Evolutionary conservation across 2,329 filamentous ascomycete species (phyloP), one percentile per base, ranked within the genome.

Genomic region (Cytospora schulzeri): DNA sequence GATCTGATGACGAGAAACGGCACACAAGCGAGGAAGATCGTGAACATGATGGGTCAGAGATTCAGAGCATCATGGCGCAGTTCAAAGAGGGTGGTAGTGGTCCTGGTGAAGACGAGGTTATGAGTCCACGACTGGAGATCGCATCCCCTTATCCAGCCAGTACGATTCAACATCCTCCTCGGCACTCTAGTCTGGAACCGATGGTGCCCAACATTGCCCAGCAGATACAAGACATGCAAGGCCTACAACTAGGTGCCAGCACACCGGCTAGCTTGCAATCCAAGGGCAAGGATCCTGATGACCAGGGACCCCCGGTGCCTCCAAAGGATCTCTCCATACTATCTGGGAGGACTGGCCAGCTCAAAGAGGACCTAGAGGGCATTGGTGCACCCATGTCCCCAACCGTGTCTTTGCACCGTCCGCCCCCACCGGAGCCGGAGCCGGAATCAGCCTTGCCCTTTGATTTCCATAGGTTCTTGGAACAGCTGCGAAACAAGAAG

Each of bases 11-110:
- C 59, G 86, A 88, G 58, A 85, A 81, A 69, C 78, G 77, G 65
- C 83, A 82, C 61, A 69, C 80, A 41, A 88, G 83, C 70, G 87
- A 88, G 71, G 87, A 88, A 71, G 84, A 87, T 62, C 84, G 86
- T 26, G 88, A 93, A 56, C 85, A 85, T 58, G 87, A 87, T 59
- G 92, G 91, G 1, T 89, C 90, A 7, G 95, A 99, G 78, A 97
- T 99, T 66, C 92, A 97, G 77, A 96, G 86, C 74, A 98, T 99
- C 75, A 98, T 99, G 92, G 92, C 92, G 68, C 95, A 98, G 77
- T 98, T 98, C 71, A 89, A 90, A 70, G 88, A 91, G 72, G 87
- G 87, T 58, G 87, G 87, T 31, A 87, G 88, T 59, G 91, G 88
- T 0, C 90, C 88, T 1, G 89, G 84, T 6, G 87, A 85, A 67